Base-by-base conservation (phyloP, 1,139 yeast genomes). In the Blastobotrys malaysiensis region DNA sequence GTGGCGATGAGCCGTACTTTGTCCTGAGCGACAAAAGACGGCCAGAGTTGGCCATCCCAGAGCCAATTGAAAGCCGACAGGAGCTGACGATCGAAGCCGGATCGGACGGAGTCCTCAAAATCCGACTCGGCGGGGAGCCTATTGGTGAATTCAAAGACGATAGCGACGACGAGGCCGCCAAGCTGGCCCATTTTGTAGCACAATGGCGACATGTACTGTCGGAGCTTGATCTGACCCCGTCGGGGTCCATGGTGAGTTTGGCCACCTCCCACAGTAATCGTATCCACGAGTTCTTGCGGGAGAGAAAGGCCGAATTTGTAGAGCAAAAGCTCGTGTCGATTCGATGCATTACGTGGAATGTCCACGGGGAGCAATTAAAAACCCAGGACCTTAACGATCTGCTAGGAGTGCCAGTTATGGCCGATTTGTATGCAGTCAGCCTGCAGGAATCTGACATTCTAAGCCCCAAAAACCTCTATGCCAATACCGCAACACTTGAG, bases 381-480 rank as follows among this genome's bases (percentile, higher is more conserved):
- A 67, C 60, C 39, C 61, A 51, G 47, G 61, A 60, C 45, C 49
- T 60, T 5, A 56, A 60, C 7, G 64, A 44, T 13, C 52, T 67
- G 45, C 54, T 69, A 20, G 63, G 64, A 2, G 43, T 59, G 26
- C 64, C 67, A 13, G 39, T 60, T 26, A 48, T 59, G 54, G 43
- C 53, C 19, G 81, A 78, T 54, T 55, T 80, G 0, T 74, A 75
- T 55, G 71, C 77, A 4, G 58, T 80, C 5, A 76, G 76, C 7
- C 69, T 81, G 53, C 85, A 81, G 59, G 85, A 81, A 58, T 73
- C 82, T 0, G 76, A 81, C n/a, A 77, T 81, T 2, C 65, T 80
- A 45, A 51, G 57, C 13, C 74, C 81, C 2, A 69, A 71, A 54
- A 75, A 73, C 52, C 65, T 80, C 46, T 72, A 75, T 36, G 74